Evolutionary conservation across 352 stramenopile species (phyloP), one percentile per base, ranked within the genome.

Genomic region (Pythium oligandrum): DNA sequence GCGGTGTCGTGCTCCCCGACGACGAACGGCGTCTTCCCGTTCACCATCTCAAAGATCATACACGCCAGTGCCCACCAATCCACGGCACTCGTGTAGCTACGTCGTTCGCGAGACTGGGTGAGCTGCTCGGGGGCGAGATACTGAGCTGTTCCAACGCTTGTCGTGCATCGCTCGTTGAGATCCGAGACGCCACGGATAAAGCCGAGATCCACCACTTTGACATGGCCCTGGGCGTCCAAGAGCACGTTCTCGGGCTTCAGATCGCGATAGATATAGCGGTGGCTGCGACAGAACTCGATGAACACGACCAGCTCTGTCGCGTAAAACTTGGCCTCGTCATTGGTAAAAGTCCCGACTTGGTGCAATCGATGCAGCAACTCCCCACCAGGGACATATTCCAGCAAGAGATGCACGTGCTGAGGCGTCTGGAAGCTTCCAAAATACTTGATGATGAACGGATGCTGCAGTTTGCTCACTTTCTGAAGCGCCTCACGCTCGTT

Each of bases 201-300:
- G 2, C 82, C 79, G 39, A 90, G 74, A 55, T 93, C 82, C 0
- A 89, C 69, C 37, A 90, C 70, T 44, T 75, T 82, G 44, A 90
- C 53, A 55, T 93, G 78, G 1, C 82, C 82, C 4, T 51, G 39
- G 3, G 70, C 66, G 44, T 93, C 82, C 42, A 97, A 61, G 52
- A 97, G 51, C 45, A 97, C 75, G 57, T 97, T 97, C 50, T 96
- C 85, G 3, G 88, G 88, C 65, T 97, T 96, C 37, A 97, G 67
- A 47, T 97, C 86, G 6, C 86, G 70, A 62, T 95, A 96, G 64
- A 96, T 88, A 50, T 71, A 86, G 10, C 68, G 64, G 33, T 82
- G 69, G 1, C 34, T 30, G 37, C 90, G 82, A 11, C 75, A 77
- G 9, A 48, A 61, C 45, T 78, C 66, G 44, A 93, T 59, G 35